Base-by-base conservation (phyloP, 2,329 filamentous ascomycete species). In the Botrytis elliptica region DNA sequence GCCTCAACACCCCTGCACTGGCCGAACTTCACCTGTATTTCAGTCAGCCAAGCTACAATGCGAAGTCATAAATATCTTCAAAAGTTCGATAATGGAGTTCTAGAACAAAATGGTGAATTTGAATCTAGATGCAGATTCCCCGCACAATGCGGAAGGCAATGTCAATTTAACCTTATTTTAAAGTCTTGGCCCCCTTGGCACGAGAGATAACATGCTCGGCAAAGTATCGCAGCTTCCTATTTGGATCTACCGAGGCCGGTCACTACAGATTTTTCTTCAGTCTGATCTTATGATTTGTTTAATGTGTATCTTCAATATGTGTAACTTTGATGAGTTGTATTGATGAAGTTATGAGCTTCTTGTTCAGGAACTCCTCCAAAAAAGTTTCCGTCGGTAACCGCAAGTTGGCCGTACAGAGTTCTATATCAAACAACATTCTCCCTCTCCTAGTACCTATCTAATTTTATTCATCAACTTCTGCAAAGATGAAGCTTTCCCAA, bases 121-220 rank as follows among this genome's bases (percentile, higher is more conserved):
- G 33, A 29, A 33, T 14, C 18, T 42, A 18, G 5, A 57, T 57
- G 36, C 49, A 68, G 36, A 16, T 46, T 62, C 68, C 62, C 70
- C 38, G 60, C 38, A 52, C 44, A 36, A n/a, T 25, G 14, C n/a
- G 69, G 70, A 71, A 57, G 38, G 70, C 36, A 71, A 57, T 57
- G 70, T 67, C 46, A 42, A 67, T 44, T 66, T 72, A 72, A 72
- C 60, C 60, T 57, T 72, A 66, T 40, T 72, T 59, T n/a, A 57
- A 57, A 65, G 22, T 33, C 70, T 72, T 72, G 70, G 70, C 46
- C 25, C 29, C 46, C 70, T 72, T 72, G 60, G 70, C 70, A 29
- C 62, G 12, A 40, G 16, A 66, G 60, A 72, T 72, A 72, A 57
- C 59, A 72, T 66, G n/a, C 70, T 72, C 70, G 60, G 70, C 70